Base-by-base conservation (phyloP, 148 eudicot genomes). In the Amaranthus cruentus region DNA sequence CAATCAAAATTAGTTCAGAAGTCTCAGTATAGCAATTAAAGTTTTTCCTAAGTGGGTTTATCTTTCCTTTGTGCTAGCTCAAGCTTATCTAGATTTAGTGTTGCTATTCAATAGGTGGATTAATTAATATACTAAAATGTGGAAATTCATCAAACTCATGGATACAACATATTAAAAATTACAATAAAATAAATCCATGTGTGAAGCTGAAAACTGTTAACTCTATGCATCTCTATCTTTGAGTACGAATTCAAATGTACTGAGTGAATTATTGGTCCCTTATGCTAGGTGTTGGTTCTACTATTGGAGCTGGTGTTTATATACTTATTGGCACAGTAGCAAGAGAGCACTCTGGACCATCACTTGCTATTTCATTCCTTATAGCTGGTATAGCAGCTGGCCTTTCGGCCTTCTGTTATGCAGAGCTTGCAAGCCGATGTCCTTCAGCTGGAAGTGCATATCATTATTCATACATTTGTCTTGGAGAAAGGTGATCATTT, bases 381-480 rank as follows among this genome's bases (percentile, higher is more conserved):
- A 78, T 88, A 44, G 89, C 87, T 63, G 91, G 88, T 68, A 80
- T 88, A 55, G 92, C 92, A 66, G 90, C 90, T 73, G 93, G 83
- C 6, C 86, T 87, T 78, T 89, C 93, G 7, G 90, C 90, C 13
- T 81, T 87, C 71, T 89, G 90, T 61, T 87, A 87, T 74, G 90
- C 93, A 0, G 93, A 89, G 82, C 87, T 89, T 15, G 84, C 93
- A 1, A 77, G 90, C 78, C 88, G 90, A 43, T 87, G 88, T 66
- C 93, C 93, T 7, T 87, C 90, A 65, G 90, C 93, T 54, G 93
- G 93, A 72, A 87, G 87, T 83, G 93, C 93, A 38, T 87, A 89
- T 78, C 94, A 89, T 60, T 87, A 89, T 77, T 79, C 91, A 0
- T 89, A 87, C 67, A 79, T 87, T 54, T 89, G 91, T 67, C 80